Evolutionary conservation across 1,284 basidiomycete genomes (phyloP).

Genomic region (Sparassis latifolia): DNA sequence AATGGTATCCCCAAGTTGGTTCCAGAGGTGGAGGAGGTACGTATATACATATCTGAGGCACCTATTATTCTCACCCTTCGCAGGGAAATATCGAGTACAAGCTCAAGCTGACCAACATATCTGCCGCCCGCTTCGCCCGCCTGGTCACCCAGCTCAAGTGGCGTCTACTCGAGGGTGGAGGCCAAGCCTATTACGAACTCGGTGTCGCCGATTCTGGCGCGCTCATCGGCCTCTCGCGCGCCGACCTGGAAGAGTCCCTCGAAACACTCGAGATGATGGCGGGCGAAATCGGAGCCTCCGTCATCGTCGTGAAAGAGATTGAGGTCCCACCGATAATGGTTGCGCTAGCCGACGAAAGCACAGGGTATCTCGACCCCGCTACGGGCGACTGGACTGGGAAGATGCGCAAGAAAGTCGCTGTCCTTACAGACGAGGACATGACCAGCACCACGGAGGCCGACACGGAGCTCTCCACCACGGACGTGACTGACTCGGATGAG

Average conservation of each 20-base stretch:
- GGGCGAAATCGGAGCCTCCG: slow-evolving; percentile 83
- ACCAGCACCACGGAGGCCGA: slow-evolving; percentile 33
- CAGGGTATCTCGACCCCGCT: slow-evolving; percentile 22
- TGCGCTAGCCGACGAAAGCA: slow-evolving; percentile 30
- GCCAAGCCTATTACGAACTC: slow-evolving; percentile 89
- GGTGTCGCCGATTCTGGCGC: slow-evolving; percentile 85
- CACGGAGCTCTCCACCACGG: slow-evolving; percentile 20
- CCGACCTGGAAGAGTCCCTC: slow-evolving; percentile 74
- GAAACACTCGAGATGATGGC: slow-evolving; percentile 90
- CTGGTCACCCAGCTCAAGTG: slow-evolving; percentile 94
- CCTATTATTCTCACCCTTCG: no score
- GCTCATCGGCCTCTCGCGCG: slow-evolving; percentile 71
- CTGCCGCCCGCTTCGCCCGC: slow-evolving; percentile 64
- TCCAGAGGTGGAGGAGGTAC: slow-evolving; percentile 64
- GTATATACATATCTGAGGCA: slow-evolving; percentile 5
- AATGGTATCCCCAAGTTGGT: slow-evolving; percentile 50
- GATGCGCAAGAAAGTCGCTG: slow-evolving; percentile 17
- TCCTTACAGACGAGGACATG: slow-evolving; percentile 11
- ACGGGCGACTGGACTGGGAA: slow-evolving; percentile 27
- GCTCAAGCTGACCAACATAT: slow-evolving; percentile 69
- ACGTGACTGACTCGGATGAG: slow-evolving; percentile 28
- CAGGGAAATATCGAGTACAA: slow-evolving; percentile 85
- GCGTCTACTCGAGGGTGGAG: slow-evolving; percentile 87
- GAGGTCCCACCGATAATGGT: slow-evolving; percentile 54
- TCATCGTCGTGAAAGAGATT: slow-evolving; percentile 83